Evolutionary conservation across 164 flowering plant species (phyloP).

Genomic region (Cinnamomum chago): DNA sequence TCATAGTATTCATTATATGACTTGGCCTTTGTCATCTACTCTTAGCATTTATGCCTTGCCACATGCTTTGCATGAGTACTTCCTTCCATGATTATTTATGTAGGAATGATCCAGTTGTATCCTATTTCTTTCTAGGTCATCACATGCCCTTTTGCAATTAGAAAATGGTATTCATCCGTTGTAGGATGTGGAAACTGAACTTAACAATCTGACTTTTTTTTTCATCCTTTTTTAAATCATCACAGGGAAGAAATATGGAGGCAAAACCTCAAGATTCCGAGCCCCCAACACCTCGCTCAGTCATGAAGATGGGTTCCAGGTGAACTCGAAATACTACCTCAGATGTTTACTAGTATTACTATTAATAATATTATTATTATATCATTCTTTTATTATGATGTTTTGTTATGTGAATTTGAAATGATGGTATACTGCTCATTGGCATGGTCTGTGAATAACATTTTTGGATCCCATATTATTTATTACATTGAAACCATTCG

Average conservation of each 20-base stretch:
- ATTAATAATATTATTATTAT: too few relatives aligned
- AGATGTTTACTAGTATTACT: too few relatives aligned
- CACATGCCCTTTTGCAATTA: not conserved
- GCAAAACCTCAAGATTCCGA: slow-evolving; percentile 60
- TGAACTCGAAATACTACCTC: slow-evolving; percentile 14
- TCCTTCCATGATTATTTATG: not conserved
- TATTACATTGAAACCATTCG: too few relatives aligned
- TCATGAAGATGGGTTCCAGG: slow-evolving; percentile 66
- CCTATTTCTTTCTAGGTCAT: not conserved
- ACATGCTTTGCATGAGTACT: not conserved
- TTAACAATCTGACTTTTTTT: not conserved
- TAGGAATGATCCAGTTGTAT: not conserved
- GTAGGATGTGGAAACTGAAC: not conserved
- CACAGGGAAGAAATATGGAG: slow-evolving; percentile 77
- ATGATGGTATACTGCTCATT: too few relatives aligned
- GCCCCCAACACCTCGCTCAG: slow-evolving; percentile 60
- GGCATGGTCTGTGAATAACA: too few relatives aligned
- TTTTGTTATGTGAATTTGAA: too few relatives aligned
- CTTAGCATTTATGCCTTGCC: not conserved
- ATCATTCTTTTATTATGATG: too few relatives aligned
- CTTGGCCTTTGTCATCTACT: not conserved
- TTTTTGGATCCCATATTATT: too few relatives aligned
- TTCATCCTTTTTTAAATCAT: slow-evolving; percentile 9
- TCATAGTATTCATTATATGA: too few relatives aligned
- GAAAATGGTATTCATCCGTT: not conserved